Percentiles rank a stretch among this genome's conserved stretches.
Conservation (phyloP, 352 stramenopile species). For the Phytophthora crassamura region DNA sequence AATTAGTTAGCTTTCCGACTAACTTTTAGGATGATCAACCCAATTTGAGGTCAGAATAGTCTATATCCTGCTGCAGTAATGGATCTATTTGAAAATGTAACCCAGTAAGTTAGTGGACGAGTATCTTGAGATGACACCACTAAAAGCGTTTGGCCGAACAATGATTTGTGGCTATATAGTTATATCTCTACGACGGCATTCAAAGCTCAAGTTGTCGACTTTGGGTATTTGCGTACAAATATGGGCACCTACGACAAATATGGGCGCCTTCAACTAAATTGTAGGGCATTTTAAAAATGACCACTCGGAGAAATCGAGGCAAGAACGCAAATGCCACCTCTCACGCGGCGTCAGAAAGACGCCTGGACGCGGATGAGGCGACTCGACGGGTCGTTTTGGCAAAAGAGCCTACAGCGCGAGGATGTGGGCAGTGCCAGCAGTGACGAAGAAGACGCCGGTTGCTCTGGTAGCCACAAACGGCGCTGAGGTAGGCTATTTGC, state of each 20-base stretch:
- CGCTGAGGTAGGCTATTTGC: background rate
- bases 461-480: background rate
- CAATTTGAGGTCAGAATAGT: constrained; percentile 1
- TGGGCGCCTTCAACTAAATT: background rate
- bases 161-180: background rate
- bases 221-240: background rate
- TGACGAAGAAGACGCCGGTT: constrained; percentile 3
- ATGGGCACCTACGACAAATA: too few species aligned
- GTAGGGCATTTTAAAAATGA: too few species aligned
- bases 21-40: background rate
- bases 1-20: too few species aligned
- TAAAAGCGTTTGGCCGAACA: background rate
- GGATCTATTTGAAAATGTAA: background rate
- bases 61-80: constrained; percentile 1
- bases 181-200: constrained; percentile 1
- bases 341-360: constrained; percentile 3
- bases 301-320: background rate
- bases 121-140: background rate
- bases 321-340: background rate
- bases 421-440: background rate
- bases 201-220: background rate
- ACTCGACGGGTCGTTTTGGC: background rate
- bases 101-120: background rate
- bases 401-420: background rate
- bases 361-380: constrained; percentile 1